Evolutionary conservation across 305 asterid genomes (phyloP).

Genomic region (Rubia tinctorum): DNA sequence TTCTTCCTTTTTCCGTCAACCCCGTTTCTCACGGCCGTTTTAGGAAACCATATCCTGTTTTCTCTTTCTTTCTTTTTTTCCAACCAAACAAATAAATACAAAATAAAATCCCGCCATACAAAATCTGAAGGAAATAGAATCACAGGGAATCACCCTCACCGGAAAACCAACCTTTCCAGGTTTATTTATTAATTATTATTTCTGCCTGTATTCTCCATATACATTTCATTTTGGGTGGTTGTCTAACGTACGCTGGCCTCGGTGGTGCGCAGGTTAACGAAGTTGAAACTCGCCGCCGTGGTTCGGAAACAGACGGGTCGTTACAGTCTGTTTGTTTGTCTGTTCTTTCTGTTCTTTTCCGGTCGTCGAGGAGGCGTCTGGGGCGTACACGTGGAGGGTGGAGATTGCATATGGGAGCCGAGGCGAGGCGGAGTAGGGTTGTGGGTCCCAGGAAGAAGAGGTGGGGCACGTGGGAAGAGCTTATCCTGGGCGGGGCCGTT

Average conservation of each 20-base stretch:
- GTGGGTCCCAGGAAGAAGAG: slow-evolving; percentile 31
- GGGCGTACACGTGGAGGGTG: slow-evolving; percentile 37
- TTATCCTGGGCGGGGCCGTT: slow-evolving; percentile 80
- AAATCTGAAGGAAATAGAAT: not conserved
- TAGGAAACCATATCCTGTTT: not conserved
- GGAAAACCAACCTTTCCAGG: slow-evolving; percentile 13
- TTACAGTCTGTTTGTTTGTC: not conserved
- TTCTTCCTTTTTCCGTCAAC: slow-evolving; percentile 7
- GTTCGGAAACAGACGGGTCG: not conserved
- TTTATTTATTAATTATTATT: too few species aligned
- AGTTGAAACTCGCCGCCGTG: slow-evolving; percentile 17
- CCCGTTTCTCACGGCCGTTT: slow-evolving; percentile 22
- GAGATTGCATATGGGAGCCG: slow-evolving; percentile 30
- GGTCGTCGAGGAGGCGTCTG: not conserved
- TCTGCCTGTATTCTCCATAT: not conserved
- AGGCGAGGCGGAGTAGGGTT: slow-evolving; percentile 20
- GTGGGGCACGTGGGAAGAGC: slow-evolving; percentile 99
- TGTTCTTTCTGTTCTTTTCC: not conserved
- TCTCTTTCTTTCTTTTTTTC: not conserved
- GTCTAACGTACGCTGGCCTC: slow-evolving; percentile 34
- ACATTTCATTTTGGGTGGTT: not conserved
- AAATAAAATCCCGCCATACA: too few species aligned
- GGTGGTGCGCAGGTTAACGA: slow-evolving; percentile 22
- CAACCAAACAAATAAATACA: not conserved
- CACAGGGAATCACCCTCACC: not conserved